These are phyloP conservation scores for Pichia insulana DNA, from an alignment of 805 yeast genomes.

Conservation along the genomic window DNA sequence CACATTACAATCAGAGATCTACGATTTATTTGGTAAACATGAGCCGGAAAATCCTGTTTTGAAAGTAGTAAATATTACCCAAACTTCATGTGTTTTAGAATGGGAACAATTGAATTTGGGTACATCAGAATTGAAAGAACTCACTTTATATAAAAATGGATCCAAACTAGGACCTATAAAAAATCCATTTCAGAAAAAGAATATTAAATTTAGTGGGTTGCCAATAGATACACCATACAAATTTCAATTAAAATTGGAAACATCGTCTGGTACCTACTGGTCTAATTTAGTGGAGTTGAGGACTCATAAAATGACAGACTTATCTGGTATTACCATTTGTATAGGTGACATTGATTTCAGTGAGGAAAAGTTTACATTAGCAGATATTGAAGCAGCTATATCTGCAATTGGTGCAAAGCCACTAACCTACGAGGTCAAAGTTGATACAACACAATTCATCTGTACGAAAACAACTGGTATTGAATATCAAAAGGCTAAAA, in stretches of 20 bases:
- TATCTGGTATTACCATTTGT: slow-evolving; percentile 87
- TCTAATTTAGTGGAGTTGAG: slow-evolving; percentile 62
- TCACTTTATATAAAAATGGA: slow-evolving; percentile 70
- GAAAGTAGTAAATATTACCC: slow-evolving; percentile 71
- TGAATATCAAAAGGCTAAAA: slow-evolving; percentile 66
- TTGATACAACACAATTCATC: slow-evolving; percentile 94
- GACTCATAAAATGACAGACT: slow-evolving; percentile 94
- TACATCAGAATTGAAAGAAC: slow-evolving; percentile 66
- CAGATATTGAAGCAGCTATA: slow-evolving; percentile 59
- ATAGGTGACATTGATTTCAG: slow-evolving; percentile 63
- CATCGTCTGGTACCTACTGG: slow-evolving; percentile 80
- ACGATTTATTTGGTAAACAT: slow-evolving; percentile 60
- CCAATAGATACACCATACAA: slow-evolving; percentile 76
- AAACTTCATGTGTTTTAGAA: slow-evolving; percentile 87
- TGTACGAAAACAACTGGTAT: slow-evolving; percentile 60
- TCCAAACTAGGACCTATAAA: slow-evolving; percentile 75
- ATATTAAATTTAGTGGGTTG: slow-evolving; percentile 84
- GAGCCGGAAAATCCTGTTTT: slow-evolving; percentile 68
- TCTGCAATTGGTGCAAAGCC: slow-evolving; percentile 76
- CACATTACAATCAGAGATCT: slow-evolving; percentile 62
- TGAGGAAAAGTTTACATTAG: slow-evolving; percentile 37
- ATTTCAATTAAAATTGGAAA: slow-evolving; percentile 72
- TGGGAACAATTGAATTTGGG: slow-evolving; percentile 88
- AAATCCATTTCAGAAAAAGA: slow-evolving; percentile 65
- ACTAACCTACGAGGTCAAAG: slow-evolving; percentile 59